Evolutionary conservation across 2,329 filamentous ascomycete species (phyloP), one percentile per base, ranked within the genome.

Genomic region (Xylariaceae sp.): DNA sequence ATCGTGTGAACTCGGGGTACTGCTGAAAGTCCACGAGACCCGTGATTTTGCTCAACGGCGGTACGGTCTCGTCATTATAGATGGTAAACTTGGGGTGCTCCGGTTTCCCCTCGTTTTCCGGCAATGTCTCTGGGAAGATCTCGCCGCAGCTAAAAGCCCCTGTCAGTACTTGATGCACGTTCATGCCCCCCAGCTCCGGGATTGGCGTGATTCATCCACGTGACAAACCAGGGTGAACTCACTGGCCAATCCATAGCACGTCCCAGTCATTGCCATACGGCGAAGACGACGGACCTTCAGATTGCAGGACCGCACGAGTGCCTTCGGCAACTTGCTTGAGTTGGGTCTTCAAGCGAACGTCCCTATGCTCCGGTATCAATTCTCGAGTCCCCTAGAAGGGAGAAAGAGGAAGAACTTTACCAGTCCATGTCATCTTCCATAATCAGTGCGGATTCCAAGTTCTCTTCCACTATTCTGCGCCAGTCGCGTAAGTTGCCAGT

Each of bases 391-490:
- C 11, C 2, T 18, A 8, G 34, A 15, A 11, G 23, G 9, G 7
- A n/a, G 4, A 35, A 8, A n/a, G 10, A 10, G 35, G 9, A 10
- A n/a, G 2, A 35, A 10, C 17, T 39, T 52, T 53, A 62, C 74
- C 73, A 76, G 59, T 77, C 74, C 53, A 73, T 68, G 56, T 76
- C 74, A 51, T 76, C 75, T 64, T 76, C 74, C 58, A 76, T 65
- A 35, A 77, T 73, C 4, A 76, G 64, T 1, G 74, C 74, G 5
- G 70, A 72, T 11, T 70, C 64, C 9, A 76, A 56, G 8, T 67
- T 67, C n/a, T 72, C 67, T 35, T 72, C 67, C 7, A 77, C 65
- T 48, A 77, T 71, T 50, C 69, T 70, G 37, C 15, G 18, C 1
- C 11, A 11, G 10, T 35, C 1, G 15, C 13, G 39, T 62, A 6